Percentiles rank a stretch among this genome's conserved stretches.
These are phyloP conservation scores for Cladosporium sp. DNA, from an alignment of 2,329 filamentous ascomycete species.

Conservation along the genomic window DNA sequence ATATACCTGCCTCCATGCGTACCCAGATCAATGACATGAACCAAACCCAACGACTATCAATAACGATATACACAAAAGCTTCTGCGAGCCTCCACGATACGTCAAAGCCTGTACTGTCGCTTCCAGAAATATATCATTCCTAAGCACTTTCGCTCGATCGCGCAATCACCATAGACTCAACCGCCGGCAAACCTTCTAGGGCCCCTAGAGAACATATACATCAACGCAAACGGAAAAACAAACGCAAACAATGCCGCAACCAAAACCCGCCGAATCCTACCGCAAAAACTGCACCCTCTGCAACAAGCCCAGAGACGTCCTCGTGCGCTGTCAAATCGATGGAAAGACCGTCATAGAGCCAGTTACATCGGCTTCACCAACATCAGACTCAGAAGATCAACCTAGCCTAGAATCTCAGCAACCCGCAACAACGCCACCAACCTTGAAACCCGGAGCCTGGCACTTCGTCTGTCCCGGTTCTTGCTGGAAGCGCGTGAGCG, in stretches of 20 bases:
- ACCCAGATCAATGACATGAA: no score
- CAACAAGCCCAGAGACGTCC: conserved; percentile 32
- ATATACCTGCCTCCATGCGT: no score
- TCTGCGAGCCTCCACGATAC: no score
- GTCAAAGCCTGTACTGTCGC: no score
- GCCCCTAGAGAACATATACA: no score
- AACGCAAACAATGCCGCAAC: background rate
- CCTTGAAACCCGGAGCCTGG: conserved; percentile 29
- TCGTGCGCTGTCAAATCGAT: conserved; percentile 44
- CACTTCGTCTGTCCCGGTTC: conserved; percentile 42
- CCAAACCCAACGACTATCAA: no score
- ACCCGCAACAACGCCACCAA: background rate
- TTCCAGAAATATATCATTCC: no score
- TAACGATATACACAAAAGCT: no score
- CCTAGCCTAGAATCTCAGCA: background rate
- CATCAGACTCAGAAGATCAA: background rate
- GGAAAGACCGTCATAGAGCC: conserved; percentile 15
- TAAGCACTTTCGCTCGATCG: no score
- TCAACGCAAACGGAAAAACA: background rate
- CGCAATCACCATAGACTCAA: no score
- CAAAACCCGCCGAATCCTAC: conserved; percentile 14
- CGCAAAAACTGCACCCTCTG: conserved; percentile 42
- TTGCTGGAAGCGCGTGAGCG: conserved; percentile 42
- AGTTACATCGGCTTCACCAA: background rate
- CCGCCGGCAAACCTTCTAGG: no score